A percentile compares a stretch with the other conserved stretches of the same genome.
phyloP scores from a whole-genome alignment of 2,329 filamentous ascomycete genomes.

The Thielaviopsis euricoi region DNA sequence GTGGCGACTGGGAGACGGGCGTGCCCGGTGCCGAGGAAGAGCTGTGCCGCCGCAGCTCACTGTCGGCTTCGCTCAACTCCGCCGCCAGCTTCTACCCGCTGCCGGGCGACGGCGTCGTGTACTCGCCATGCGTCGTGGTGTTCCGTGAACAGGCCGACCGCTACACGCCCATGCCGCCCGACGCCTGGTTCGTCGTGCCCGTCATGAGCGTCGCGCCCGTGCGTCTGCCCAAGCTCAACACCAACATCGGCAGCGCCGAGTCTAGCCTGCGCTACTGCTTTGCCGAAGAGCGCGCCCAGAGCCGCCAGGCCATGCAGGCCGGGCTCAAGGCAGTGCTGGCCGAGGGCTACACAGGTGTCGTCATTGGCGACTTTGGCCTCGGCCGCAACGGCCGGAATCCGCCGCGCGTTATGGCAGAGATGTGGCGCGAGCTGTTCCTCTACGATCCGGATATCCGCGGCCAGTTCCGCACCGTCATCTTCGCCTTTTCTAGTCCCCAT shows the following conservation, averaged over 20 bases:
- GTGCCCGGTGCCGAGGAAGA: conserved; percentile 41
- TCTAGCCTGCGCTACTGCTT: conserved; percentile 49
- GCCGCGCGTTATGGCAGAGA: conserved; percentile 44
- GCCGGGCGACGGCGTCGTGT: conserved; percentile 50
- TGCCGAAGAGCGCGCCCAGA: conserved; percentile 51
- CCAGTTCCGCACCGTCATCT: conserved; percentile 44
- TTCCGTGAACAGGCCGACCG: conserved; percentile 53
- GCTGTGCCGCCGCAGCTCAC: conserved; percentile 56
- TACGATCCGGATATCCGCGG: conserved; percentile 46
- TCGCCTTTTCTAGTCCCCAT: conserved; percentile 41
- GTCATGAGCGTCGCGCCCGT: conserved; percentile 61
- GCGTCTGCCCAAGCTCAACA: conserved; percentile 49
- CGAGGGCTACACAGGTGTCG: conserved; percentile 38
- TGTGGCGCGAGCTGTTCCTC: conserved; percentile 49
- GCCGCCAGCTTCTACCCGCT: conserved; percentile 44
- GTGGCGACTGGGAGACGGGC: conserved; percentile 64
- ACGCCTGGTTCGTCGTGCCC: conserved; percentile 41
- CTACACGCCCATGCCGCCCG: conserved; percentile 38
- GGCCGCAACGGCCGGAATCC: conserved; percentile 49
- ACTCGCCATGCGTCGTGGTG: conserved; percentile 54
- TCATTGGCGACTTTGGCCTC: conserved; percentile 48
- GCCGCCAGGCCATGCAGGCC: conserved; percentile 55
- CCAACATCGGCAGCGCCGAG: conserved; percentile 24
- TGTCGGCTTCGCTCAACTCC: conserved; percentile 51
- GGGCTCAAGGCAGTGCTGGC: conserved; percentile 53